Evolutionary conservation across 768 basidiomycete species (phyloP), one percentile per base, ranked within the genome.

Genomic region (Suillus decipiens): DNA sequence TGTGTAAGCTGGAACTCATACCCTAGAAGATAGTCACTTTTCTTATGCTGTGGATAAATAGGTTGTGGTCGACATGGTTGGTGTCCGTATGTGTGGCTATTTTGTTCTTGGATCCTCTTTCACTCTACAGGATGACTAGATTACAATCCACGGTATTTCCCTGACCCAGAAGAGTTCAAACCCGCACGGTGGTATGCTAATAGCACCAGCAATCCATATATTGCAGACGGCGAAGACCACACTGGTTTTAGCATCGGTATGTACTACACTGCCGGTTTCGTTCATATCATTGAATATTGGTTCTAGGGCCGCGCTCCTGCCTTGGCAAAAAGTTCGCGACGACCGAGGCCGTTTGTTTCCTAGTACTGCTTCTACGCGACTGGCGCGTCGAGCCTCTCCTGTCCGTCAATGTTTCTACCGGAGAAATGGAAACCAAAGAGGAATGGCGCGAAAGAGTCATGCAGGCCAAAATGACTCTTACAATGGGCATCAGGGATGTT

Each of bases 301-400:
- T 15, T 64, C 31, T 64, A 80, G 82, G 83, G 54, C 83, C 84
- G 36, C 79, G 85, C 17, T 67, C 71, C 17, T 88, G 86, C 64
- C 72, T 86, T 14, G 86, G 86, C 5, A 75, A 83, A 34, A 84
- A 80, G 64, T 88, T 88, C 66, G 83, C 86, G 3, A 76, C 78
- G 1, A 79, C 76, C 0, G 85, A 88, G 67, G 76, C 79, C 2
- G 79, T 87, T 19, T 80, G 78, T 56, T 84, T 87, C 75, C 76
- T 88, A 22, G 78, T 83, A 1, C 72, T 78, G 67, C 67, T 87
- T 9, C 70, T 86, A 24, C 76, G 82, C 19, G 86, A 87, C 51
- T 87, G 81, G 81, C 77, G 72, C 34, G 69, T 88, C 12, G 79
- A 82, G 58, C 83, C 84, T 1, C 60, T 79, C n/a, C 69, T 86